phyloP scores from a whole-genome alignment of 495 filamentous ascomycete genomes.

The Penicillium silybi region DNA sequence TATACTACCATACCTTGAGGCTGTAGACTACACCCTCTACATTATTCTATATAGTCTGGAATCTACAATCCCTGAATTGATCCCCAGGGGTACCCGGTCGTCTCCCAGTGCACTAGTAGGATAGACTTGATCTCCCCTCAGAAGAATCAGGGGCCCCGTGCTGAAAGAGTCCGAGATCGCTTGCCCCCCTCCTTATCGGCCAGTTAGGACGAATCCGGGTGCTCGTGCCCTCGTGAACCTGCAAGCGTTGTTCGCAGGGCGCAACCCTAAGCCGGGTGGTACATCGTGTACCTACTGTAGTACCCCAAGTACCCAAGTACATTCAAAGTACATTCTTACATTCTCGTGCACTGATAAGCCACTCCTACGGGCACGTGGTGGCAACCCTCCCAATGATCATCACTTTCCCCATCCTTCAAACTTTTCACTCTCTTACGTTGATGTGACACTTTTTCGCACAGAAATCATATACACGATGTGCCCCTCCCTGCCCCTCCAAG shows the following conservation, averaged over 20 bases:
- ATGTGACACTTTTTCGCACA: not conserved
- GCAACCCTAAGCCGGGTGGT: conserved; percentile 16
- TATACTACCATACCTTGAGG: too few species aligned
- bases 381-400: not conserved
- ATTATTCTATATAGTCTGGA: not conserved
- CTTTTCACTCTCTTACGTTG: not conserved
- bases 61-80: conserved; percentile 4
- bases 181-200: conserved; percentile 4
- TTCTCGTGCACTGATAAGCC: conserved; percentile 13
- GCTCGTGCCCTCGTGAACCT: not conserved
- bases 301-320: not conserved
- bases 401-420: not conserved
- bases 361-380: conserved; percentile 12
- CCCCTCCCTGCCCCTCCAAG: not conserved
- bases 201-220: not conserved
- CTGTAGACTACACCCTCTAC: not conserved
- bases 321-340: not conserved
- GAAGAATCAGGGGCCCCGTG: not conserved
- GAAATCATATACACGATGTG: not conserved
- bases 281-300: not conserved
- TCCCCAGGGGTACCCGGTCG: not conserved
- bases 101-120: not conserved
- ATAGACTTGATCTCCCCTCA: not conserved
- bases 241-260: not conserved
- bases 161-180: conserved; percentile 5